Base-by-base conservation (phyloP, 371 early-diverging fungal genomes). In the Capillidium heterosporum region DNA sequence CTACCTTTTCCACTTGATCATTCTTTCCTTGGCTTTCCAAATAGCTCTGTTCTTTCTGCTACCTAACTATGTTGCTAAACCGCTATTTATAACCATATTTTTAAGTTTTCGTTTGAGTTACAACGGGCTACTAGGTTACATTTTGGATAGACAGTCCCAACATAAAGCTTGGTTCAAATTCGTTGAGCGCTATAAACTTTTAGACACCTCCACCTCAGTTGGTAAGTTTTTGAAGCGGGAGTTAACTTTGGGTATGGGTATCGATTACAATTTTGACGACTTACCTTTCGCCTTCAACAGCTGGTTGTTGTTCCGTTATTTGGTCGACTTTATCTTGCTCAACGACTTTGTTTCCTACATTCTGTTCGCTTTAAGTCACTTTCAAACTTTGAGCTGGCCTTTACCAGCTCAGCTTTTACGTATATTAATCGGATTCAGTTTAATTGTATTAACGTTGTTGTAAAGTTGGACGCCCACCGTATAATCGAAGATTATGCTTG, bases 401-500 rank as follows among this genome's bases (percentile, higher is more conserved):
- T 65, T 74, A 32, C 60, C 76, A 23, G 70, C 71, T 53, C 80
- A 87, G 57, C 48, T 77, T 17, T 51, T 89, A 57, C 75, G 95
- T 27, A 81, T 78, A 70, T 57, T 75, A 28, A 89, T 81, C 15
- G 95, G 92, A 7, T 46, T 83, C 13, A 63, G 86, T 21, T 69
- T 96, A 48, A 71, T 94, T 31, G 65, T 74, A 5, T 91, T 96
- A 94, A 94, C 57, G 74, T 93, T 56, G 91, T 95, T 89, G 94
- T 95, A 56, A 91, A 93, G 67, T 61, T 87, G 41, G 95, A 96
- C 67, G 94, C 93, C n/a, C 89, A 89, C 53, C 82, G 91, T 17
- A 92, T 92, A 7, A 88, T 96, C 56, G 89, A 89, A 68, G 95
- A 94, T 69, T 96, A 85, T 71, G 94, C 95, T 23, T 94, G 95